phyloP scores from a whole-genome alignment of 176 grass and related monocot genomes.

The Aegilops tauschii region DNA sequence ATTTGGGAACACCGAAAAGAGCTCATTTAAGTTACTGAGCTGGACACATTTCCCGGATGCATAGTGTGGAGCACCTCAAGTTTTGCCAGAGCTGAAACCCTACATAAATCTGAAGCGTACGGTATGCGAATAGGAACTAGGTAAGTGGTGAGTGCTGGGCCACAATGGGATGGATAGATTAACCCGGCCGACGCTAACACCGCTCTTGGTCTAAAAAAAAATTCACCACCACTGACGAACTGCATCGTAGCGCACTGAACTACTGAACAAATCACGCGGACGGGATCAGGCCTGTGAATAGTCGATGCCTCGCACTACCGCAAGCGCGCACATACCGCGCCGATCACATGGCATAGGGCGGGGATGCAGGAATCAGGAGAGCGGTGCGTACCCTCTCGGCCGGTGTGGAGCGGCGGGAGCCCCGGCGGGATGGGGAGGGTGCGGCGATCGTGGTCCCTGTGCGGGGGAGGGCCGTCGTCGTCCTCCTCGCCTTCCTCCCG shows the following conservation, averaged over 20 bases:
- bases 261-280: background rate
- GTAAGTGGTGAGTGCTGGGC: background rate
- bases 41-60: background rate
- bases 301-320: background rate
- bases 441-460: conserved; percentile 42
- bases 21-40: background rate
- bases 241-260: background rate
- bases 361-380: background rate
- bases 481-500: background rate
- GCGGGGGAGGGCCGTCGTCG: background rate
- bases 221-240: background rate
- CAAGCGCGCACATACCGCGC: background rate
- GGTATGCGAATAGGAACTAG: background rate
- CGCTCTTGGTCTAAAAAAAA: background rate
- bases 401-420: conserved; percentile 69
- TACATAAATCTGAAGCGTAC: background rate
- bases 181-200: background rate
- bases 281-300: background rate
- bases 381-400: conserved; percentile 45
- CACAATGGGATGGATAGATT: background rate
- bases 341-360: background rate
- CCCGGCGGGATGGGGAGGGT: conserved; percentile 62
- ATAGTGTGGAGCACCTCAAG: background rate
- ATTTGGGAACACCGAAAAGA: background rate
- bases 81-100: background rate